phyloP scores from a whole-genome alignment of 140 eudicot species.

The Artemisia princeps region DNA sequence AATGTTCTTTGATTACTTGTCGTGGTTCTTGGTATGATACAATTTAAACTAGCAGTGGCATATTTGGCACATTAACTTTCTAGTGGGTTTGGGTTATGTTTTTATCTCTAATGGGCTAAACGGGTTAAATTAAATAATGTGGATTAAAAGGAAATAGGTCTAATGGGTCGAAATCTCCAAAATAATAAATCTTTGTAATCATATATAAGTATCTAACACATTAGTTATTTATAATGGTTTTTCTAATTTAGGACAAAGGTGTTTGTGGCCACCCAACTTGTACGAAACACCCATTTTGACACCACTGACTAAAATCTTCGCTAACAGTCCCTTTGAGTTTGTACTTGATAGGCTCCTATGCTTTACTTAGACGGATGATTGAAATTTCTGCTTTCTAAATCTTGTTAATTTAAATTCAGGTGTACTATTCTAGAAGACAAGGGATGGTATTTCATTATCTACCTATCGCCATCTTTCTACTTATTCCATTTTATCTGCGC shows the following conservation, averaged over 20 bases:
- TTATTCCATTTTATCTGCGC: conserved; percentile 58
- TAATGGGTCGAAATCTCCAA: no score
- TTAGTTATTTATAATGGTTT: no score
- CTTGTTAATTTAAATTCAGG: conserved; percentile 35
- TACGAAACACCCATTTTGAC: no score
- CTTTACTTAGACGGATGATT: conserved; percentile 6
- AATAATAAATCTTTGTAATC: no score
- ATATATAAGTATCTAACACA: no score
- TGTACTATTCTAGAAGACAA: conserved; percentile 64
- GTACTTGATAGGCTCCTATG: conserved; percentile 10
- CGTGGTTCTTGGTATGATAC: conserved; percentile 72
- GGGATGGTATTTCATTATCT: conserved; percentile 62
- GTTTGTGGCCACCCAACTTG: no score
- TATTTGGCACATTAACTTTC: no score
- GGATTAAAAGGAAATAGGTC: no score
- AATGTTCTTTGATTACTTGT: conserved; percentile 70
- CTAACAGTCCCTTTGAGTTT: conserved; percentile 13
- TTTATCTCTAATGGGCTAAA: no score
- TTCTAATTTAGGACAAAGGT: no score
- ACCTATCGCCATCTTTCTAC: conserved; percentile 53
- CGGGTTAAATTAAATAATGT: no score
- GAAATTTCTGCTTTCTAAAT: conserved; percentile 15
- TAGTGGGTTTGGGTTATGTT: no score
- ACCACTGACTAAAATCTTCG: background rate
- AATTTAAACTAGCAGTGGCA: background rate